Conservation (phyloP, 345 rosid genomes). For the Eutrema yunnanense region DNA sequence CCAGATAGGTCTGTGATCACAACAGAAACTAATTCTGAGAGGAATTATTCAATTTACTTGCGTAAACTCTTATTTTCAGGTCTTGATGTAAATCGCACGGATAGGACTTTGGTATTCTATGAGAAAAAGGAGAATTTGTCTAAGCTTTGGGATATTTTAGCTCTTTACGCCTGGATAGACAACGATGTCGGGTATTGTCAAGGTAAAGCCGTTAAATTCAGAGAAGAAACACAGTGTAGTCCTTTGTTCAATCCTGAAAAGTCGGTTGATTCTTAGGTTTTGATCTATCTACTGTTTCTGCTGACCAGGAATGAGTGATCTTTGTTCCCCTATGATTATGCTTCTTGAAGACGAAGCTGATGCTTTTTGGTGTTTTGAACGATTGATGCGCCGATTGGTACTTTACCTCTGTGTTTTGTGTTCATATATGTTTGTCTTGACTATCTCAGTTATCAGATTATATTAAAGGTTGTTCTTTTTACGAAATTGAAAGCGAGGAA, state of each 20-base stretch:
- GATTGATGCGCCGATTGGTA: conserved; percentile 98
- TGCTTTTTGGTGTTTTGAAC: conserved; percentile 98
- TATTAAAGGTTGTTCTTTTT: neutral
- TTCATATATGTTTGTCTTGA: neutral
- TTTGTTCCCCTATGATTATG: conserved; percentile 97
- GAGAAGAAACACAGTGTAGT: neutral
- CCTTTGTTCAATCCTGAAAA: neutral
- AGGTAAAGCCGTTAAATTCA: conserved; percentile 40
- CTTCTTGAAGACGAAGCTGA: conserved; percentile 93
- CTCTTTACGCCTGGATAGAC: conserved; percentile 96
- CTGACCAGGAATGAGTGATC: conserved; percentile 92
- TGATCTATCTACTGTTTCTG: neutral
- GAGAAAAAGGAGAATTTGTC: conserved; percentile 87
- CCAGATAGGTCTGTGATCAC: conserved; percentile 74
- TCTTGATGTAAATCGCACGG: conserved; percentile 92
- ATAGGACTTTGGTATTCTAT: conserved; percentile 84
- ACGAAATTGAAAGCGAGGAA: conserved; percentile 58
- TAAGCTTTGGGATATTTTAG: conserved; percentile 92
- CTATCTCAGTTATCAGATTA: neutral
- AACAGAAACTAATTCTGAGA: neutral
- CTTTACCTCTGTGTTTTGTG: neutral
- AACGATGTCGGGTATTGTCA: conserved; percentile 92
- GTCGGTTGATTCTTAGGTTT: neutral
- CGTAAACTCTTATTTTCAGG: conserved; percentile 36
- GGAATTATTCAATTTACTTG: neutral